Evolutionary conservation across 2,329 filamentous ascomycete species (phyloP), one percentile per base, ranked within the genome.

Genomic region (Fusarium torreyae): DNA sequence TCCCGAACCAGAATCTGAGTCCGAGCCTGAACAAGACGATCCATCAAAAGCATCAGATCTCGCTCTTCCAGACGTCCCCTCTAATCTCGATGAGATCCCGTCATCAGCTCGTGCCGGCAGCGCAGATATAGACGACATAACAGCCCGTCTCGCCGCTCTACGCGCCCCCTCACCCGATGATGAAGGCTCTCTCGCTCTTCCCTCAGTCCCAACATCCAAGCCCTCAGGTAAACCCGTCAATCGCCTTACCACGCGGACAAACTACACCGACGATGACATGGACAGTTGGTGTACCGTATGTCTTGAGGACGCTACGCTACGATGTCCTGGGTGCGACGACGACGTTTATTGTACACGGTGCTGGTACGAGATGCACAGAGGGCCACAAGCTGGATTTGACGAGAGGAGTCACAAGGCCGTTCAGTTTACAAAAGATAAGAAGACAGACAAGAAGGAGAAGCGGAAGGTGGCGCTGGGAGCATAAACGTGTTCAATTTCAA

Each of bases 221-320:
- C 86, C 86, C 0, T 78, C 79, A 7, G 82, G 83, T 38, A 78
- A 78, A 9, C 77, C 79, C 4, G 71, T 78, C 17, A 79, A 78
- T n/a, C 77, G 81, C 6, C 75, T 85, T 7, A 76, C 75, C 17
- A 80, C 77, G 53, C 78, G 76, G 42, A 79, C 77, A 4, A 81
- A 81, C 48, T 88, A 85, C 75, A 88, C 89, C 0, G 91, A 94
- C 71, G 90, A 91, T 34, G 92, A 95, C 72, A 85, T 91, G 65
- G 89, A 91, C 42, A 88, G 86, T 2, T 97, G 93, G 92, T 97
- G 94, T 77, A 87, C 90, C 33, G 94, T 96, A 11, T 97, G 94
- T 76, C 88, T 91, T 46, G 92, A 94, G 61, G 92, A 96, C 74
- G 93, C 91, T 0, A 89, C 88, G 5, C 80, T 96, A 28, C 85